Percentiles rank a stretch among this genome's conserved stretches.
These are phyloP conservation scores for Penicillium hordei DNA, from an alignment of 2,329 filamentous ascomycete species.

Conservation along the genomic window DNA sequence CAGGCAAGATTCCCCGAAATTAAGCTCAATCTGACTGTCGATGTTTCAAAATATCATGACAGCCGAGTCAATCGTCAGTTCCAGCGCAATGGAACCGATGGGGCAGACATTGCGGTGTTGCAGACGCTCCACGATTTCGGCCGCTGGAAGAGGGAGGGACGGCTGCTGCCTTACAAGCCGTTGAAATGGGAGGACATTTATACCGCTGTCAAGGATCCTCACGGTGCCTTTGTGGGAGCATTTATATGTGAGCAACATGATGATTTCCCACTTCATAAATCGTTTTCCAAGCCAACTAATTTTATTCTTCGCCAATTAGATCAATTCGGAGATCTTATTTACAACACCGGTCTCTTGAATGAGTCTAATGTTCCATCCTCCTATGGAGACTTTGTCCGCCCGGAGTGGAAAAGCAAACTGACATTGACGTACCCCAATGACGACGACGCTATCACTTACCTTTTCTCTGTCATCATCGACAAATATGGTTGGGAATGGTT, in stretches of 20 bases:
- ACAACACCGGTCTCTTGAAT: background rate
- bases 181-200: background rate
- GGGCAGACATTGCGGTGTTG: slow-evolving; percentile 51
- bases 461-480: slow-evolving; percentile 50
- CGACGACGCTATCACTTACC: slow-evolving; percentile 52
- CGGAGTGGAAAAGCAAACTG: slow-evolving; percentile 55
- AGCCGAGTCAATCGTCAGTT: slow-evolving; percentile 49
- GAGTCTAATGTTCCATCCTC: background rate
- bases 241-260: background rate
- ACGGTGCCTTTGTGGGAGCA: background rate
- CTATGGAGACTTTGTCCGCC: slow-evolving; percentile 32
- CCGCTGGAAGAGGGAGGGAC: slow-evolving; percentile 51
- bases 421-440: slow-evolving; percentile 59
- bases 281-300: background rate
- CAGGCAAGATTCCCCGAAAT: slow-evolving; percentile 48
- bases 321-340: background rate
- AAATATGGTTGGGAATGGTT: slow-evolving; percentile 51
- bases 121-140: slow-evolving; percentile 44
- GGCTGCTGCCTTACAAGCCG: slow-evolving; percentile 29
- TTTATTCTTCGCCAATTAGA: background rate
- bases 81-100: slow-evolving; percentile 34
- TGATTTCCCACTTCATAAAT: background rate
- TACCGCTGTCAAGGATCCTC: background rate
- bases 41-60: slow-evolving; percentile 58
- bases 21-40: slow-evolving; percentile 55